Evolutionary conservation across 176 grass and related monocot genomes (phyloP).

Genomic region (Oryza longistaminata): DNA sequence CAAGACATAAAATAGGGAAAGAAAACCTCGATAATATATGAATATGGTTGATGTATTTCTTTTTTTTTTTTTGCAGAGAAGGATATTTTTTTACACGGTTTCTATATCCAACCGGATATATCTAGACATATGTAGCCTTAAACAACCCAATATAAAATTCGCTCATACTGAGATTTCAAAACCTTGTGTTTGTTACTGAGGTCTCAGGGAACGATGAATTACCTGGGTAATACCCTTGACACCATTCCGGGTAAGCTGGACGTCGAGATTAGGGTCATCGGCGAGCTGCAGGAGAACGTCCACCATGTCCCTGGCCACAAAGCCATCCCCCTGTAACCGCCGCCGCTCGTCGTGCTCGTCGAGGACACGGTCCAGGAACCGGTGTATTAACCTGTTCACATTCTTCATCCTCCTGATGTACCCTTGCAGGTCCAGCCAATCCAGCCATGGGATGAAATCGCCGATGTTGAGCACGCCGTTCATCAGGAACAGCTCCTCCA

Average conservation of each 20-base stretch:
- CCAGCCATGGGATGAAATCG: conserved; percentile 63
- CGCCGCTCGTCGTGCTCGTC: conserved; percentile 59
- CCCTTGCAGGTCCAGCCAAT: conserved; percentile 64
- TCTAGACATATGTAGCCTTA: too few relatives aligned
- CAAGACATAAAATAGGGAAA: too few relatives aligned
- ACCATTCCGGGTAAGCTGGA: conserved; percentile 44
- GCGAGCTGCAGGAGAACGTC: conserved; percentile 65
- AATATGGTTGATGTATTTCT: too few relatives aligned
- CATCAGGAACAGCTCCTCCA: conserved; percentile 60
- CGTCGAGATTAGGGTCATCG: conserved; percentile 50
- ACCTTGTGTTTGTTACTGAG: too few relatives aligned
- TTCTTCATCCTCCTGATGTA: conserved; percentile 76
- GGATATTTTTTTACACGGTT: too few relatives aligned
- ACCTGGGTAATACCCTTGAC: conserved; percentile 79
- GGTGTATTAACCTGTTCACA: conserved; percentile 44
- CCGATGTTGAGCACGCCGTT: conserved; percentile 66
- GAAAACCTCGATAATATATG: too few relatives aligned
- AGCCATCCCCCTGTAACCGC: conserved; percentile 32
- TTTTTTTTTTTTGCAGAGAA: too few relatives aligned
- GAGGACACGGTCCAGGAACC: conserved; percentile 67
- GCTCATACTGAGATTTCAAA: too few relatives aligned
- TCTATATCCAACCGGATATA: too few relatives aligned
- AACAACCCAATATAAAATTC: too few relatives aligned
- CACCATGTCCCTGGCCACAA: conserved; percentile 61
- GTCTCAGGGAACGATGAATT: too few relatives aligned